phyloP scores from a whole-genome alignment of 768 basidiomycete species.

The Kwoniella europaea region DNA sequence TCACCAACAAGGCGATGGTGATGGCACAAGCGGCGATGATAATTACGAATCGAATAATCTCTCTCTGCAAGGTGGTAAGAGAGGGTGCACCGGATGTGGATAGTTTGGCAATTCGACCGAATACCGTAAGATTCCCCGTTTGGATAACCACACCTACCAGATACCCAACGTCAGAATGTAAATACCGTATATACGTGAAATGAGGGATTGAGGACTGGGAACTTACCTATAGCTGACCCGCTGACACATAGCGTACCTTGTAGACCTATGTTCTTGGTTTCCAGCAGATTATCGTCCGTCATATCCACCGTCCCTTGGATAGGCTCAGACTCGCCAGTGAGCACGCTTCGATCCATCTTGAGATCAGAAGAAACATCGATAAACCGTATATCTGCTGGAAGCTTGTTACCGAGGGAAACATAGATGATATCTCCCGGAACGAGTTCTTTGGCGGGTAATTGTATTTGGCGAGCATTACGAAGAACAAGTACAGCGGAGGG shows the following conservation, averaged over 20 bases:
- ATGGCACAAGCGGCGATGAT: conserved; percentile 64
- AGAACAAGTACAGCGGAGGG: conserved; percentile 55
- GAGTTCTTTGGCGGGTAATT: conserved; percentile 48
- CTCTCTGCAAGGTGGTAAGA: conserved; percentile 65
- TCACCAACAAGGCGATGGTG: conserved; percentile 62
- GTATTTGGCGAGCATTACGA: conserved; percentile 48
- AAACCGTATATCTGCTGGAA: conserved; percentile 60
- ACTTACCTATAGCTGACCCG: conserved; percentile 46
- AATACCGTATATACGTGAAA: too few species aligned
- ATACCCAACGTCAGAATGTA: too few species aligned
- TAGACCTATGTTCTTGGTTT: conserved; percentile 67
- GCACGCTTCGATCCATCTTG: conserved; percentile 68
- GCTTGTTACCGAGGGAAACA: conserved; percentile 48
- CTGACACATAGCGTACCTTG: conserved; percentile 59
- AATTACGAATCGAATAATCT: conserved; percentile 66
- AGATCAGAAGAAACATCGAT: conserved; percentile 65
- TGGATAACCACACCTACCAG: conserved; percentile 46
- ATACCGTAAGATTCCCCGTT: conserved; percentile 52
- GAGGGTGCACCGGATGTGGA: conserved; percentile 61
- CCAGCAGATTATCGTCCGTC: conserved; percentile 63
- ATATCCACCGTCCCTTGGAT: conserved; percentile 58
- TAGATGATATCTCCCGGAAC: conserved; percentile 55
- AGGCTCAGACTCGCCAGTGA: conserved; percentile 64
- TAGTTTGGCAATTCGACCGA: conserved; percentile 66
- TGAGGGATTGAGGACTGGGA: not conserved